These are phyloP conservation scores for Pulveroboletus sp. DNA, from an alignment of 768 basidiomycete species.

Conservation along the genomic window DNA sequence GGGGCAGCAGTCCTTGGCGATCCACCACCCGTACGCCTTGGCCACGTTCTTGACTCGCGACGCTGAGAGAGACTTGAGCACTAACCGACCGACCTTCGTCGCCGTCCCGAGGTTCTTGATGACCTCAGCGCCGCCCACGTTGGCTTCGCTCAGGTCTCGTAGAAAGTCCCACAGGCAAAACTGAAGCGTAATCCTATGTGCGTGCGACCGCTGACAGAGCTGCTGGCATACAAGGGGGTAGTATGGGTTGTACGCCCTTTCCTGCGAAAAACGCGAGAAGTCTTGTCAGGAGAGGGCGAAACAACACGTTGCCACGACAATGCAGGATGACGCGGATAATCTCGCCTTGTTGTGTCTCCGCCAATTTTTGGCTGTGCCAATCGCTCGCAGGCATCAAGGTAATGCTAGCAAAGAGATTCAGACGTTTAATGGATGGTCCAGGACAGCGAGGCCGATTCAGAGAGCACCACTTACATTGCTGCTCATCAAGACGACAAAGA, in stretches of 20 bases:
- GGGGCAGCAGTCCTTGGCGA: slow-evolving; percentile 75
- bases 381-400: slow-evolving; percentile 92
- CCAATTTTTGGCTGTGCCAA: slow-evolving; percentile 76
- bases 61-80: slow-evolving; percentile 51
- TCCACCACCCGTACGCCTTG: slow-evolving; percentile 87
- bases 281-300: not conserved
- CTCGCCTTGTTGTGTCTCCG: slow-evolving; percentile 90
- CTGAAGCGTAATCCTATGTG: slow-evolving; percentile 88
- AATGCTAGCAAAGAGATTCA: slow-evolving; percentile 69
- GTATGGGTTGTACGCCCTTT: slow-evolving; percentile 91
- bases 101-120: slow-evolving; percentile 56
- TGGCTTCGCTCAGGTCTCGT: slow-evolving; percentile 81
- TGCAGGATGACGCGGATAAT: slow-evolving; percentile 90
- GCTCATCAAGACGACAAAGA: slow-evolving; percentile 94
- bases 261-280: slow-evolving; percentile 39
- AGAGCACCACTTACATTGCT: slow-evolving; percentile 63
- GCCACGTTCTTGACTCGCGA: slow-evolving; percentile 70
- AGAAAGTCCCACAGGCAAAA: slow-evolving; percentile 97
- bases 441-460: no score
- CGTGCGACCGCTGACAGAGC: slow-evolving; percentile 73
- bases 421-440: not conserved
- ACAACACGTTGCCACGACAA: slow-evolving; percentile 83
- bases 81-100: slow-evolving; percentile 37
- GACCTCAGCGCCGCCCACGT: slow-evolving; percentile 75
- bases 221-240: slow-evolving; percentile 87